Evolutionary conservation across 495 filamentous ascomycete genomes (phyloP).

Genomic region (Daldinia caldariorum): DNA sequence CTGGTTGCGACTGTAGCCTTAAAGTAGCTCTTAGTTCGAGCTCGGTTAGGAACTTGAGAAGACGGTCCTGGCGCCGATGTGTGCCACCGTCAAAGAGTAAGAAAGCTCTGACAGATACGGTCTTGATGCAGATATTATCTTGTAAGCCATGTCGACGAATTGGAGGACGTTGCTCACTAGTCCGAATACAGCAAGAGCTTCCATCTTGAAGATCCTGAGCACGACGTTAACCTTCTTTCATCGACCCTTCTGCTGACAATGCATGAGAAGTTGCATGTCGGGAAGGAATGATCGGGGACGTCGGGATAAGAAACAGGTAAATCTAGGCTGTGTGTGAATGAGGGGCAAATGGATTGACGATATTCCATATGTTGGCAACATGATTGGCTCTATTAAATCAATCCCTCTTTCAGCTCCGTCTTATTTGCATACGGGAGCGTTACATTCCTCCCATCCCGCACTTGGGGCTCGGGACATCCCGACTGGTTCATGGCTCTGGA

Average conservation of each 20-base stretch:
- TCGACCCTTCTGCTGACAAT: not conserved
- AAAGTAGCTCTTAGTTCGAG: not conserved
- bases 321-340: not conserved
- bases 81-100: not conserved
- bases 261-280: not conserved
- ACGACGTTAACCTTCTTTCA: not conserved
- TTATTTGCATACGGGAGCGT: not conserved
- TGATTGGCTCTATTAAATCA: not conserved
- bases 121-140: not conserved
- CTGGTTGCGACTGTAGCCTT: not conserved
- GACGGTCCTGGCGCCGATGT: not conserved
- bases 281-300: not conserved
- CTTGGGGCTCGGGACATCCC: not conserved
- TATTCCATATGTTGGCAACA: not conserved
- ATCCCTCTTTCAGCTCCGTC: not conserved
- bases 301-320: not conserved
- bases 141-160: not conserved
- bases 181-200: not conserved
- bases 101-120: too few species aligned
- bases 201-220: not conserved
- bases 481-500: constrained; percentile 3
- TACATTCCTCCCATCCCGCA: not conserved
- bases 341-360: not conserved
- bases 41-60: not conserved
- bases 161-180: not conserved